These are phyloP conservation scores for Dunaliella sp. DNA, from an alignment of 139 green algal species.

Conservation along the genomic window DNA sequence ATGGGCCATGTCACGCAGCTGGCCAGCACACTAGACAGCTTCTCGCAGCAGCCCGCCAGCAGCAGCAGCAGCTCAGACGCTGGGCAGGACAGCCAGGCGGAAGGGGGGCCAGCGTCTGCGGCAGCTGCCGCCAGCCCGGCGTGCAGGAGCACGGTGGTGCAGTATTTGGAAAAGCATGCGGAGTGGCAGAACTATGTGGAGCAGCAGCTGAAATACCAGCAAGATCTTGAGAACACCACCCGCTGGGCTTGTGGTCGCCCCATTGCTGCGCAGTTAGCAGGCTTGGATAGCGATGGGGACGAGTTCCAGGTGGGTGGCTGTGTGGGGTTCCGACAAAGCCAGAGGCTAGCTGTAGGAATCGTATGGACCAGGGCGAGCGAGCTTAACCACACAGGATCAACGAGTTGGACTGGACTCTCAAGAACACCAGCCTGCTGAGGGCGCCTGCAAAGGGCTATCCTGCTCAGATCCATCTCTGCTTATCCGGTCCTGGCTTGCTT, in stretches of 20 bases:
- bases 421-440: too few relatives aligned
- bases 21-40: conserved; percentile 46
- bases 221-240: conserved; percentile 57
- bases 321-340: too few relatives aligned
- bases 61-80: conserved; percentile 1
- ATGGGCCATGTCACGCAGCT: conserved; percentile 81
- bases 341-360: too few relatives aligned
- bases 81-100: background rate
- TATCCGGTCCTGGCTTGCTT: too few relatives aligned
- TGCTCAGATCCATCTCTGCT: too few relatives aligned
- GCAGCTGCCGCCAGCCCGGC: background rate
- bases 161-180: conserved; percentile 31
- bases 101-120: background rate
- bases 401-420: too few relatives aligned
- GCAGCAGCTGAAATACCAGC: conserved; percentile 35
- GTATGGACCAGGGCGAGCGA: too few relatives aligned
- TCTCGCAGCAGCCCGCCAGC: background rate
- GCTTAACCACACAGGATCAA: too few relatives aligned
- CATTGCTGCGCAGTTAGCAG: conserved; percentile 32
- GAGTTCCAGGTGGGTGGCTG: conserved; percentile 57
- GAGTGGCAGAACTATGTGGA: conserved; percentile 52
- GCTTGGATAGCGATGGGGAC: conserved; percentile 55
- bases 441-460: too few relatives aligned
- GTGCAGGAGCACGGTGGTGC: conserved; percentile 27
- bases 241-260: conserved; percentile 66